Conservation (phyloP, 73 alveolate genomes). For the Paramecium primaurelia region DNA sequence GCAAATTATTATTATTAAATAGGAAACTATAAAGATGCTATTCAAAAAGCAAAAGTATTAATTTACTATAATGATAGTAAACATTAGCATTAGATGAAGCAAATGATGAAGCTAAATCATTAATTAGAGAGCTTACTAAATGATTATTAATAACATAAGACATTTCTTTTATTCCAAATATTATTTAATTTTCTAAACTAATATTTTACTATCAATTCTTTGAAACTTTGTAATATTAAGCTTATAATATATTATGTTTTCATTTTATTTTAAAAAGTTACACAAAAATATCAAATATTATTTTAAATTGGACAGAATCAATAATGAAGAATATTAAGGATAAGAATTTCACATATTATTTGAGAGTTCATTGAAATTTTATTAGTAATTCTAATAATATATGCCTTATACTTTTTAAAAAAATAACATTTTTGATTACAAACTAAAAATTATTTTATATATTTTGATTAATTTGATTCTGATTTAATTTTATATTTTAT, state of each 20-base stretch:
- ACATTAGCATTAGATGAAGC: not conserved
- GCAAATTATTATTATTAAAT: conserved; percentile 22
- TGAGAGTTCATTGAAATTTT: not conserved
- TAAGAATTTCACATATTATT: no score
- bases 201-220: no score
- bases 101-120: conserved; percentile 20
- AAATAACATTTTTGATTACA: not conserved
- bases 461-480: not conserved
- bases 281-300: not conserved
- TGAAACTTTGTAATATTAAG: not conserved
- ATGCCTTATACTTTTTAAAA: not conserved
- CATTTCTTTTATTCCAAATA: not conserved
- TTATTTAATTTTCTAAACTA: not conserved
- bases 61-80: not conserved
- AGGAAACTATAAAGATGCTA: conserved; percentile 46
- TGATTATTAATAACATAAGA: not conserved
- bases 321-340: no score
- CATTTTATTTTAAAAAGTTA: no score
- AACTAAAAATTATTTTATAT: not conserved
- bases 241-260: not conserved
- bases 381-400: not conserved
- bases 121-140: conserved; percentile 32
- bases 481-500: not conserved
- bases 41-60: not conserved
- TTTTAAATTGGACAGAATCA: no score